A percentile compares a stretch with the other conserved stretches of the same genome.
Conservation (phyloP, 1,284 basidiomycete genomes). For the Ganoderma resinaceum region DNA sequence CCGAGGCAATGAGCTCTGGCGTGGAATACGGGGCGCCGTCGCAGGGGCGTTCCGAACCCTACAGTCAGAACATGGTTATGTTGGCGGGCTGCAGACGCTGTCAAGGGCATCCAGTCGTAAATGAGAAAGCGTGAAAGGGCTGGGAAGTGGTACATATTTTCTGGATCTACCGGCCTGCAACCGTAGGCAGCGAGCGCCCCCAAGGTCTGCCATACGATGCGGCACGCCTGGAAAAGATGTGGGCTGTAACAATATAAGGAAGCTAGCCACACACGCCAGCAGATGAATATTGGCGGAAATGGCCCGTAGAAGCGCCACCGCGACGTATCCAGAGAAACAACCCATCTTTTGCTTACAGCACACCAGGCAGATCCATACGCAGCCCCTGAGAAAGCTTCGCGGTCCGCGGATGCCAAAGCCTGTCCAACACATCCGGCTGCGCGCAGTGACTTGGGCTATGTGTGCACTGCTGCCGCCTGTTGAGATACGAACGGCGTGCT, state of each 20-base stretch:
- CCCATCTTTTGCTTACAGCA: background rate
- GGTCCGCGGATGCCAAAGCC: background rate
- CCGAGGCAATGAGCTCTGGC: background rate
- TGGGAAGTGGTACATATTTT: background rate
- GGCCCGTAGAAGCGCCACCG: background rate
- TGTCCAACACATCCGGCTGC: background rate
- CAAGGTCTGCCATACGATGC: background rate
- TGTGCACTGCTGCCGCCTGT: background rate
- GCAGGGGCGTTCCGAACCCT: background rate
- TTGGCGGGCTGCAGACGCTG: background rate
- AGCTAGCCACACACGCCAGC: background rate
- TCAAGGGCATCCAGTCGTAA: background rate
- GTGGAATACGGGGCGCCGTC: background rate
- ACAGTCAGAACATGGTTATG: background rate
- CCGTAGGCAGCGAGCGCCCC: background rate
- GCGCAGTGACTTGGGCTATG: background rate
- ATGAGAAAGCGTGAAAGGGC: background rate
- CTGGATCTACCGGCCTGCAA: background rate
- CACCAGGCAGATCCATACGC: background rate
- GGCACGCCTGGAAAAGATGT: background rate
- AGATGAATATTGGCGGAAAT: background rate
- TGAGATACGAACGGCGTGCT: background rate
- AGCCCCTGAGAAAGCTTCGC: background rate
- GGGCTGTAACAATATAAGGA: background rate
- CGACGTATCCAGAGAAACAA: background rate